Conservation (phyloP, 2,329 filamentous ascomycete species). For the Diaporthe humulicola region DNA sequence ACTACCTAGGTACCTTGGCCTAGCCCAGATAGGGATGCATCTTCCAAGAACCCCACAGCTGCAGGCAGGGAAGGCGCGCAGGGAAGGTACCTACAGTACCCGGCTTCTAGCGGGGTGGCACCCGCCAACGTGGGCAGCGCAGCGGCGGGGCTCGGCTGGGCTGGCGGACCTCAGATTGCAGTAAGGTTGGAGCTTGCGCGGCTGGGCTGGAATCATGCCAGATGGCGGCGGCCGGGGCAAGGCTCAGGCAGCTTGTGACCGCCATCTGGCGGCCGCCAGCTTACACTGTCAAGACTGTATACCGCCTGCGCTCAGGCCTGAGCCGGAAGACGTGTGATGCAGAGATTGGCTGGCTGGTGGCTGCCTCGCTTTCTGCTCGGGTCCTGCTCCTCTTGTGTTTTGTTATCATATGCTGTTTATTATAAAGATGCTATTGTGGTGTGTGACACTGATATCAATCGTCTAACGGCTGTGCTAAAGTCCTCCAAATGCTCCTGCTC, state of each 20-base stretch:
- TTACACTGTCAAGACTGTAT: too few relatives aligned
- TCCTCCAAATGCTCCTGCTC: background rate
- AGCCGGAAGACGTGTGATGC: constrained; percentile 13
- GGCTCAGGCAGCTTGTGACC: constrained; percentile 24
- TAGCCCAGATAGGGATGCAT: background rate
- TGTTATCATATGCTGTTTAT: background rate
- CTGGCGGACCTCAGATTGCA: constrained; percentile 6
- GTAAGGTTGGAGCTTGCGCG: background rate
- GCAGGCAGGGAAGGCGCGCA: background rate
- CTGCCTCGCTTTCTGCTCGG: background rate
- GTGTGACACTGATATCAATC: constrained; percentile 2
- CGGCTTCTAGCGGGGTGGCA: background rate
- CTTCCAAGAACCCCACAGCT: background rate
- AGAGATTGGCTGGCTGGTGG: constrained; percentile 6
- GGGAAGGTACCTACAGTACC: too few relatives aligned
- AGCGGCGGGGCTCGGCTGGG: background rate
- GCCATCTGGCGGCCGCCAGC: constrained; percentile 12
- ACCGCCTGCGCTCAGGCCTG: background rate
- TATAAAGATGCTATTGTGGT: constrained; percentile 4
- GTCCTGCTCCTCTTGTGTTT: background rate
- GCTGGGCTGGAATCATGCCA: constrained; percentile 13
- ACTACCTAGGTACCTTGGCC: background rate
- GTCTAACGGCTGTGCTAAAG: background rate
- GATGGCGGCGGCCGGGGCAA: background rate
- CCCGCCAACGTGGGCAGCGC: constrained; percentile 1